A percentile compares a stretch with the other conserved stretches of the same genome.
These are phyloP conservation scores for Auriculariales sp. DNA, from an alignment of 768 basidiomycete species.

Conservation along the genomic window DNA sequence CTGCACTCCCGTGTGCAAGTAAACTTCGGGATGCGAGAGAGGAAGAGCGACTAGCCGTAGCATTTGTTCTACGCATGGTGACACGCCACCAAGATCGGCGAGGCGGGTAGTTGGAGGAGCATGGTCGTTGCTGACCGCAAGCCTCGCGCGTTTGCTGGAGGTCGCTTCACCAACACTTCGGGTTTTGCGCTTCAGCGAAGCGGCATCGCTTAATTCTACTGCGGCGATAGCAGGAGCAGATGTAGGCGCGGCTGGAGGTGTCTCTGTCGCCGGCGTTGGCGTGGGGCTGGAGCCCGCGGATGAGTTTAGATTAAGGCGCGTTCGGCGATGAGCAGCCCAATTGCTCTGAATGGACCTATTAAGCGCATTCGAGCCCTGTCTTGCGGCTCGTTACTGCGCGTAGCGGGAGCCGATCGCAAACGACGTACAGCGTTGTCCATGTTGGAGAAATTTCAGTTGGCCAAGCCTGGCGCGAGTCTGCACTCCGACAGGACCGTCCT, in stretches of 20 bases:
- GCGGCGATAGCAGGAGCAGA: not conserved
- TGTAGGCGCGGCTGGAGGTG: conserved; percentile 7
- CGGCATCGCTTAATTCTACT: conserved; percentile 11
- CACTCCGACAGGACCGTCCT: too few relatives aligned
- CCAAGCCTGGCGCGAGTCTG: too few relatives aligned
- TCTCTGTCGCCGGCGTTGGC: conserved; percentile 11
- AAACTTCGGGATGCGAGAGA: conserved; percentile 87
- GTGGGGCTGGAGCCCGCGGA: conserved; percentile 9
- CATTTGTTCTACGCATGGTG: conserved; percentile 77
- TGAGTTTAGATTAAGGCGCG: conserved; percentile 55
- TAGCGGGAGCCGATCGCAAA: too few relatives aligned
- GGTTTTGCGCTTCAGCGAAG: conserved; percentile 45
- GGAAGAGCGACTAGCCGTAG: conserved; percentile 96
- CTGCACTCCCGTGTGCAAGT: conserved; percentile 82
- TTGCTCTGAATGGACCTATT: conserved; percentile 70
- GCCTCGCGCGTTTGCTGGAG: conserved; percentile 35
- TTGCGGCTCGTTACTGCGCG: too few relatives aligned
- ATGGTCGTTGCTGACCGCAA: conserved; percentile 42
- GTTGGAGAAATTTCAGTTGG: too few relatives aligned
- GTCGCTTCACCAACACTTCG: conserved; percentile 35
- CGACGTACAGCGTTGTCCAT: too few relatives aligned
- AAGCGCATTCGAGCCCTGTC: too few relatives aligned
- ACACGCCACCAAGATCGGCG: conserved; percentile 79
- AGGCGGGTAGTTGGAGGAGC: conserved; percentile 62
- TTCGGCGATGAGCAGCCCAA: conserved; percentile 54